Base-by-base conservation (phyloP, 805 yeast species). In the Barnettozyma vustinii region DNA sequence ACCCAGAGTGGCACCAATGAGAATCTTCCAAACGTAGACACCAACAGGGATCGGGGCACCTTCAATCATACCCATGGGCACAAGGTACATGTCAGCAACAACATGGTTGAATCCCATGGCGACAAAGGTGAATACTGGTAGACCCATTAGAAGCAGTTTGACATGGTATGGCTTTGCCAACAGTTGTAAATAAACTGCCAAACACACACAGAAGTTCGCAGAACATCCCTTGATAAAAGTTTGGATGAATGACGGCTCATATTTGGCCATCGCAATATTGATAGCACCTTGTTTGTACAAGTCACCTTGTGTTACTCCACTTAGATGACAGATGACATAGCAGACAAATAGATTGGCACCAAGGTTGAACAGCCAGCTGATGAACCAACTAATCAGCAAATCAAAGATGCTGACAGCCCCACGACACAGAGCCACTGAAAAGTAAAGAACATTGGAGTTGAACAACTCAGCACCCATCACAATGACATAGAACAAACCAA, bases 101-200 rank as follows among this genome's bases (percentile, higher is more conserved):
- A 81, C 80, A 61, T 87, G 95, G 2, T 87, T 80, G 65, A 81
- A 87, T 0, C 95, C 94, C 72, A 83, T 71, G 1, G 83, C 58
- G n/a, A 85, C 94, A 64, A 87, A 85, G 0, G 91, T 80, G 64
- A 85, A 84, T 15, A 87, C 73, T 1, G 96, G 96, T 19, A 86
- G 61, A 15, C 72, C 59, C 69, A 87, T 76, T 69, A 84, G 66
- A 6, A 83, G 42, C 26, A 83, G 71, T 56, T 84, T 85, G 33
- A 87, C 95, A 60, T 87, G 95, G 9, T 83, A 60, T 0, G 96
- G 95, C 59, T 83, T 84, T 7, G 85, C 86, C 81, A 87, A 77
- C 37, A 87, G 68, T 60, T 87, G 95, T 42, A 87, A 66, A 65
- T 84, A 87, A 9, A 86, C 81, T 2, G 90, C 95, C 26, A 87